phyloP scores from a whole-genome alignment of 2,329 filamentous ascomycete species.

The Penicillium sp. region DNA sequence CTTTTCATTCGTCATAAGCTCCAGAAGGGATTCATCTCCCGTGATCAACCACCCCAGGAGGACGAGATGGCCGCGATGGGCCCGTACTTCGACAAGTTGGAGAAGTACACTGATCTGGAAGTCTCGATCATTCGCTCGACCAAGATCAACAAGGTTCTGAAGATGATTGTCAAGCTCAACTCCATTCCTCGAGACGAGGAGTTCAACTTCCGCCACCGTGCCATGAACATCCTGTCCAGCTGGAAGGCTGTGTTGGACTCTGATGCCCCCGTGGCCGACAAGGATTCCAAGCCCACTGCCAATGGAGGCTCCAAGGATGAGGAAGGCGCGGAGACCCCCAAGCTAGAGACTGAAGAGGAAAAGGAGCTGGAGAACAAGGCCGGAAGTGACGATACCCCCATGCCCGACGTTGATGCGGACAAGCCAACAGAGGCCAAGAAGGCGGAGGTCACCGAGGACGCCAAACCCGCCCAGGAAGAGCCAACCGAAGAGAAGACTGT shows the following conservation, averaged over 20 bases:
- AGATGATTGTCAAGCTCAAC: slow-evolving; percentile 83
- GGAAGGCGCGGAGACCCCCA: slow-evolving; percentile 29
- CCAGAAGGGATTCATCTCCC: slow-evolving; percentile 85
- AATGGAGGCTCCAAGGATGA: slow-evolving; percentile 41
- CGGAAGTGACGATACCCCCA: slow-evolving; percentile 36
- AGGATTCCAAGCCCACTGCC: slow-evolving; percentile 44
- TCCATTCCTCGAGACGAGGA: slow-evolving; percentile 83
- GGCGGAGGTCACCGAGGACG: slow-evolving; percentile 33
- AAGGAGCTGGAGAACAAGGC: slow-evolving; percentile 33
- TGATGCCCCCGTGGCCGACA: slow-evolving; percentile 45
- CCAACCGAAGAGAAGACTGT: slow-evolving; percentile 24
- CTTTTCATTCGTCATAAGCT: slow-evolving; percentile 90
- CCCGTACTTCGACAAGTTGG: slow-evolving; percentile 61
- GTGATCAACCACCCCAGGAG: slow-evolving; percentile 78
- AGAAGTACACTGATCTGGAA: slow-evolving; percentile 74
- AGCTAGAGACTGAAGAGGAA: slow-evolving; percentile 30
- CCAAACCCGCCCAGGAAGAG: slow-evolving; percentile 27
- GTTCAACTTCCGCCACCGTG: slow-evolving; percentile 81
- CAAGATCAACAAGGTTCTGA: slow-evolving; percentile 98
- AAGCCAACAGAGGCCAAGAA: slow-evolving; percentile 24
- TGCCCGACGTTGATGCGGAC: slow-evolving; percentile 33
- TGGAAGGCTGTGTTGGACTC: slow-evolving; percentile 80
- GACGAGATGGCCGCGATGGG: slow-evolving; percentile 52
- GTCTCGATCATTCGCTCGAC: slow-evolving; percentile 81
- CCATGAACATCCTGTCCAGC: slow-evolving; percentile 70